Base-by-base conservation (phyloP, 352 stramenopile species). In the Phytopythium ostracodes region DNA sequence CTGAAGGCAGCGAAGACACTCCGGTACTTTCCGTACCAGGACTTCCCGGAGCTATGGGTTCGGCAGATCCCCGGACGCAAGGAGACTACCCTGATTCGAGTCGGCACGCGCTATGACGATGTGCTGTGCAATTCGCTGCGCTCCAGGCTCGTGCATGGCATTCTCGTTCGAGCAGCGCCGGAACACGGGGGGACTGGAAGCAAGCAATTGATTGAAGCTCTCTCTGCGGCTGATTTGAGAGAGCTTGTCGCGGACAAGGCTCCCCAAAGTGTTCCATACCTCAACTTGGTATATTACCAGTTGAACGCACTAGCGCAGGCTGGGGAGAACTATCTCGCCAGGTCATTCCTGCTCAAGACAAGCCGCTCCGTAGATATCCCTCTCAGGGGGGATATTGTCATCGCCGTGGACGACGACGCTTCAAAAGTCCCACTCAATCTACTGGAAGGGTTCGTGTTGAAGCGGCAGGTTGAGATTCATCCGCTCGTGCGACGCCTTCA, bases 381-480 rank as follows among this genome's bases (percentile, higher is more conserved):
- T 8, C 35, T 88, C 12, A 63, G 38, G 14, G 81, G 85, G 15
- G 74, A 92, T 46, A 60, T 94, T 50, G 70, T 94, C 24, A 79
- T 94, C 47, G 73, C 78, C 2, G 64, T 90, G 53, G 73, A 92
- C 54, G 29, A 75, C 0, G 69, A 84, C 1, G 73, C 71, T 9
- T 80, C 66, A 38, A 79, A 76, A 24, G 33, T 92, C 11, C 51
- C 71, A 15, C 56, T 94, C 29, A 68, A 91, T 60, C 56, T 94
- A 18, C 85, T 86, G 12, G 76, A 94, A 62, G 79, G 67, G 1
- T 92, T 92, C 54, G 80, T 94, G 25, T 62, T 74, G 27, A 82
- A 83, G 51, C 70, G 82, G 53, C 68, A 87, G 25, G 64, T 89
- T 15, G 85, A 94, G 24, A 63, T 91, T n/a, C 65, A 87, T 15